Base-by-base conservation (phyloP, 495 filamentous ascomycete genomes). In the Penicillium paradoxum region DNA sequence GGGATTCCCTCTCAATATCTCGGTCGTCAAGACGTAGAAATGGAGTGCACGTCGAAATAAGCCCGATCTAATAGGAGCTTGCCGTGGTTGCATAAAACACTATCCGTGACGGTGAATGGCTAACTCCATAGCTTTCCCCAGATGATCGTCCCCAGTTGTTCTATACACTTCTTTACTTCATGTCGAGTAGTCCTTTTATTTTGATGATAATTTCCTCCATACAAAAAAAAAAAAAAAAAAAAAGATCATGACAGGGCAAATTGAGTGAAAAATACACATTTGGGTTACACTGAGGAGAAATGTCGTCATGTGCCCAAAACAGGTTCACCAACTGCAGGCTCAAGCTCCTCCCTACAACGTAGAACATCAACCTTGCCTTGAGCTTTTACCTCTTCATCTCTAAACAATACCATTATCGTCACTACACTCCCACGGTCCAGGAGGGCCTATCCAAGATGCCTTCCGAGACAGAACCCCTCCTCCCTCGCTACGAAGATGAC, bases 401-500 rank as follows among this genome's bases (percentile, higher is more conserved):
- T 29, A 36, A 22, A 33, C 17, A 25, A 15, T 19, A 38, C 32
- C 6, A 30, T 21, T 25, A 48, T 8, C 22, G 29, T 29, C 15
- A 4, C 24, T 3, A 7, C 14, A 14, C 41, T 10, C n/a, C 25
- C 24, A 11, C 15, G 9, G 15, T 44, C 41, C 9, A 27, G 14
- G 8, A 25, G 22, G 41, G 41, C 8, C 41, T 18, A 42, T 18
- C 41, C 61, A 70, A 53, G 46, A 79, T 86, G 78, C 62, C 76
- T 17, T 72, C 72, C 55, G 86, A 89, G 56, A 83, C 78, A 17
- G 80, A 91, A 56, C 89, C 90, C 37, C 78, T 96, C 25, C 83
- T 96, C 27, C 85, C 91, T 58, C 85, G 83, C 56, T 95, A 96
- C 71, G 78, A 85, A 54, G 86, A 93, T 67, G 88, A 91, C 57